These are phyloP conservation scores for Rhododendron mucronatum DNA, from an alignment of 148 eudicot genomes.

Conservation along the genomic window DNA sequence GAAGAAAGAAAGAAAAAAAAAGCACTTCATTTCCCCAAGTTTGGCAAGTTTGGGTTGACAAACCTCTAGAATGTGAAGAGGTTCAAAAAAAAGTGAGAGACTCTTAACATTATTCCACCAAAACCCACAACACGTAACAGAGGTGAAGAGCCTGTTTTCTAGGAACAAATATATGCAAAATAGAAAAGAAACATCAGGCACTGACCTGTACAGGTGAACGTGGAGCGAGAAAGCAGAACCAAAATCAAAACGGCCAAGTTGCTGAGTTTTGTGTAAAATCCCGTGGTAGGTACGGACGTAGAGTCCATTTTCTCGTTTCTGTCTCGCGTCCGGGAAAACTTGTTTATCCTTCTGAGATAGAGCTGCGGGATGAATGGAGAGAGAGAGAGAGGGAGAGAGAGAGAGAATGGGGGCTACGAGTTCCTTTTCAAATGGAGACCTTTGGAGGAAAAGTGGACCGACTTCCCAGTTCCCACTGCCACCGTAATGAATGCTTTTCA, in stretches of 20 bases:
- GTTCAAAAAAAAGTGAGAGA: background rate
- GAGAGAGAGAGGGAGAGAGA: background rate
- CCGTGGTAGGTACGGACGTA: conserved; percentile 6
- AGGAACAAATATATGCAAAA: background rate
- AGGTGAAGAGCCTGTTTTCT: background rate
- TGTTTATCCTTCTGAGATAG: too few relatives aligned
- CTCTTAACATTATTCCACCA: background rate
- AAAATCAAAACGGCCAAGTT: conserved; percentile 20
- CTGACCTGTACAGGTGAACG: conserved; percentile 32
- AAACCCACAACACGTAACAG: background rate
- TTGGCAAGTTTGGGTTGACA: background rate
- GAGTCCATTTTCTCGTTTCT: conserved; percentile 27
- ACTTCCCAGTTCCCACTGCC: background rate
- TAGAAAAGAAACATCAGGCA: background rate
- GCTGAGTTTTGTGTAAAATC: conserved; percentile 14
- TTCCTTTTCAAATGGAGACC: background rate
- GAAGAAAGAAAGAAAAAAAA: background rate
- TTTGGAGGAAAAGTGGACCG: background rate
- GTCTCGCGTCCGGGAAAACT: background rate
- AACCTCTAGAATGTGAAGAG: background rate
- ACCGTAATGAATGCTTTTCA: background rate
- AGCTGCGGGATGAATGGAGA: background rate
- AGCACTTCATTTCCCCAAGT: background rate
- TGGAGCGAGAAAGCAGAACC: conserved; percentile 10
- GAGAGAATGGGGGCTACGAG: background rate